Evolutionary conservation across 75 land plant genomes (phyloP).

Genomic region (Picea sitchensis): DNA sequence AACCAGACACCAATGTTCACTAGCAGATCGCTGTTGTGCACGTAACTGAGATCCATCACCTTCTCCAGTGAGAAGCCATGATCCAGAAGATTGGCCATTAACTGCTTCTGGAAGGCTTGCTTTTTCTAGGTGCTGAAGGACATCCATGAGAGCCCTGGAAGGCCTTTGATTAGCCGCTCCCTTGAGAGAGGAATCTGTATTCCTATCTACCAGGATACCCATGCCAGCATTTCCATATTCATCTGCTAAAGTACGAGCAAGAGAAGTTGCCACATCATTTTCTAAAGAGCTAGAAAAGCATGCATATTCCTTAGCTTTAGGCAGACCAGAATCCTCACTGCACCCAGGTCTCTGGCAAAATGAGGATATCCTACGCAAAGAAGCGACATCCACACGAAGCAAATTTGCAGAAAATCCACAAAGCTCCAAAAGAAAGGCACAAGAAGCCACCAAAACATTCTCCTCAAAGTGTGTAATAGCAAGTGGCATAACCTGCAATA

Average conservation of each 20-base stretch:
- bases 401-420: constrained; percentile 83
- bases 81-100: constrained; percentile 61
- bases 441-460: constrained; percentile 72
- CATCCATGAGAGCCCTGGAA: constrained; percentile 38
- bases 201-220: constrained; percentile 20
- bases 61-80: constrained; percentile 78
- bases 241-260: constrained; percentile 82
- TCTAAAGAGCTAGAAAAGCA: constrained; percentile 32
- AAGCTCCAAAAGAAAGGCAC: constrained; percentile 80
- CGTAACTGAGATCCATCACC: constrained; percentile 84
- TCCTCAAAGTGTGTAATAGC: constrained; percentile 79
- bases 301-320: constrained; percentile 30
- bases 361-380: constrained; percentile 68
- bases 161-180: constrained; percentile 17
- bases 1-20: constrained; percentile 88
- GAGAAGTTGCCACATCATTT: constrained; percentile 38
- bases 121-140: constrained; percentile 80
- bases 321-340: constrained; percentile 12
- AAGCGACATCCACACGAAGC: constrained; percentile 82
- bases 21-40: constrained; percentile 66
- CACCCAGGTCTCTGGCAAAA: constrained; percentile 35
- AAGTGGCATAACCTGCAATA: constrained; percentile 74
- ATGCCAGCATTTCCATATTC: constrained; percentile 53
- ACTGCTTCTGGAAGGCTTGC: constrained; percentile 57
- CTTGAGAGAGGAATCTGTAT: constrained; percentile 21